Percentiles rank a stretch among this genome's conserved stretches.
Conservation (phyloP, 1,284 basidiomycete genomes). For the Afroboletus lepidellus region DNA sequence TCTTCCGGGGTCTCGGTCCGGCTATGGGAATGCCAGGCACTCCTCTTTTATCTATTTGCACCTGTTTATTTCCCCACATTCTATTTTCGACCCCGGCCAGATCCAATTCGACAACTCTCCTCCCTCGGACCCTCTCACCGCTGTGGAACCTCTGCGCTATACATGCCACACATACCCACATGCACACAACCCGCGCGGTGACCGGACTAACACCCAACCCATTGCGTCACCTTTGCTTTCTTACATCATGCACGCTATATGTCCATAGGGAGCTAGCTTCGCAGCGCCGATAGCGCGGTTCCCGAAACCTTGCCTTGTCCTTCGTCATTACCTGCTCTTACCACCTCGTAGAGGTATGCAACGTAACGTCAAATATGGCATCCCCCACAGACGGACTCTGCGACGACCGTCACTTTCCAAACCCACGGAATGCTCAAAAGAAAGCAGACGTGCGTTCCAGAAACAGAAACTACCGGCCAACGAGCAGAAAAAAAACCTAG, state of each 20-base stretch:
- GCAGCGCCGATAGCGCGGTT: background rate
- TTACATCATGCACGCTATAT: background rate
- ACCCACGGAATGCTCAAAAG: background rate
- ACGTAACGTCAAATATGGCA: background rate
- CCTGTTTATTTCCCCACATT: conserved; percentile 28
- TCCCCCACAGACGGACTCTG: background rate
- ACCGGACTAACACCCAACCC: background rate
- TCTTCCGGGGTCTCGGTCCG: conserved; percentile 36
- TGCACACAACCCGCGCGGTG: background rate
- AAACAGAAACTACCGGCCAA: background rate
- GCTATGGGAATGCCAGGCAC: conserved; percentile 33
- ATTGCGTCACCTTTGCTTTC: background rate
- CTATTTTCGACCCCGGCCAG: conserved; percentile 19
- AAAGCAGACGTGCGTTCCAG: background rate
- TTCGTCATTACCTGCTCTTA: background rate
- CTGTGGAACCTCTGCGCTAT: background rate
- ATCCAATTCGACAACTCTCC: conserved; percentile 15
- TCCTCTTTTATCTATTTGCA: conserved; percentile 10
- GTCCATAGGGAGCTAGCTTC: background rate
- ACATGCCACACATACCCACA: background rate
- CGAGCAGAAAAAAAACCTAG: background rate
- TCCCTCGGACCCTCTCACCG: background rate
- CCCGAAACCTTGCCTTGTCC: background rate
- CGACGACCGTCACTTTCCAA: background rate
- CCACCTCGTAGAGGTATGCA: background rate